These are phyloP conservation scores for Ogataea philodendri DNA, from an alignment of 805 yeast genomes.

Conservation along the genomic window DNA sequence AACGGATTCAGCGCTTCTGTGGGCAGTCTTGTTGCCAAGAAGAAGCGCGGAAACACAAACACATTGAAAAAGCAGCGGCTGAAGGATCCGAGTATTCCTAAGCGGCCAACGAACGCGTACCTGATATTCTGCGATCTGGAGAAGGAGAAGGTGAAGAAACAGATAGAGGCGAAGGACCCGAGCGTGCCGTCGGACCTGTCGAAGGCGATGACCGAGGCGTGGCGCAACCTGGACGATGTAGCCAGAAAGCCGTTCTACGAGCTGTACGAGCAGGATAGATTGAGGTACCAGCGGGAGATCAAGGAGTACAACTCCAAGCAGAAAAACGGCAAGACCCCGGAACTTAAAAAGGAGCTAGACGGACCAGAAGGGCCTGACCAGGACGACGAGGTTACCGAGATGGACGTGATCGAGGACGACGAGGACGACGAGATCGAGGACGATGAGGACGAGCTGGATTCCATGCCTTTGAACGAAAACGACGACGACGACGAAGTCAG, in stretches of 20 bases:
- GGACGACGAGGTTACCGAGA: conserved; percentile 14
- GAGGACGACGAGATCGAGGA: conserved; percentile 14
- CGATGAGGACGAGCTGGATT: conserved; percentile 13
- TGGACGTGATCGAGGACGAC: conserved; percentile 11
- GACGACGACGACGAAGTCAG: conserved; percentile 15
- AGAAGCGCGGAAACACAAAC: conserved; percentile 31
- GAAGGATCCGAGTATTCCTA: conserved; percentile 84
- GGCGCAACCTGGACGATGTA: conserved; percentile 73
- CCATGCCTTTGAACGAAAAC: conserved; percentile 12
- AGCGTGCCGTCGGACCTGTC: conserved; percentile 65
- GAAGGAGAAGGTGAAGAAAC: conserved; percentile 65
- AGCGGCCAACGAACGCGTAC: conserved; percentile 88
- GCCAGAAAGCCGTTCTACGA: conserved; percentile 72
- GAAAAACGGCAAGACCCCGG: conserved; percentile 19
- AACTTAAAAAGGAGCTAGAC: conserved; percentile 11
- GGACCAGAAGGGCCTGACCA: no score
- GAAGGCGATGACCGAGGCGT: conserved; percentile 75
- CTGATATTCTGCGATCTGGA: conserved; percentile 83
- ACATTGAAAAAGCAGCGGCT: conserved; percentile 34
- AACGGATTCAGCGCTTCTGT: conserved; percentile 14
- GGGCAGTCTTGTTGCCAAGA: conserved; percentile 26
- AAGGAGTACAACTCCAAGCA: conserved; percentile 37
- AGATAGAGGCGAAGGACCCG: conserved; percentile 50
- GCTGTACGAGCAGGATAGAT: conserved; percentile 73
- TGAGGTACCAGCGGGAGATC: conserved; percentile 73